Base-by-base conservation (phyloP, 2,329 filamentous ascomycete species). In the Neospermospora avenae region DNA sequence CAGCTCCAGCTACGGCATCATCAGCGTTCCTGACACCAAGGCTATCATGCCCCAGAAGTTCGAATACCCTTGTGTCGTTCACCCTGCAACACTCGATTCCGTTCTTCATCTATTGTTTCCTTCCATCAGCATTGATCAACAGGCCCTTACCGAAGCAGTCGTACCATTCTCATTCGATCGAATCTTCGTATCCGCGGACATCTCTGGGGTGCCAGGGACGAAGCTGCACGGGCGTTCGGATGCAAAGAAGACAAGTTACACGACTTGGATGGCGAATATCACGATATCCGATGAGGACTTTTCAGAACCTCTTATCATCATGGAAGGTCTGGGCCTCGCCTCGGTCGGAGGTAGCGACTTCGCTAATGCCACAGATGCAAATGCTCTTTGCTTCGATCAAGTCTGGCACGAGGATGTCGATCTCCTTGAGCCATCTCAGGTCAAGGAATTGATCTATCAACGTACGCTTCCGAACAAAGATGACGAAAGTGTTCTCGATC, bases 81-180 rank as follows among this genome's bases (percentile, higher is more conserved):
- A 79, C 28, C 76, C 80, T 0, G 70, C 76, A 0, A 74, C 80
- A 48, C 63, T 81, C 3, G 80, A 82, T 57, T 64, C 73, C 3
- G 66, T 78, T 57, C 66, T 78, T 16, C 77, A 79, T 24, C 20
- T 42, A n/a, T 14, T 56, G 10, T 55, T 59, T n/a, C 16, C 28
- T 2, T 34, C 22, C 46, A 24, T 45, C 18, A 49, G 34, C 28
- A 39, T 31, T 10, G 24, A 14, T 20, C 34, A 58, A 14, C 48
- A 53, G 34, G 68, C 71, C 13, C 66, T 74, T 7, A 46, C 28
- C 35, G 51, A 56, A 24, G 44, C 59, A 20, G 46, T 56, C 28
- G 55, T 58, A 2, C 59, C 56, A 18, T 42, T 49, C 14, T 55
- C 37, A 11, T n/a, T 61, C 18, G 53, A 58, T 4, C 20, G 35